Conservation (phyloP, 2,329 filamentous ascomycete genomes). For the Diaporthe vexans region DNA sequence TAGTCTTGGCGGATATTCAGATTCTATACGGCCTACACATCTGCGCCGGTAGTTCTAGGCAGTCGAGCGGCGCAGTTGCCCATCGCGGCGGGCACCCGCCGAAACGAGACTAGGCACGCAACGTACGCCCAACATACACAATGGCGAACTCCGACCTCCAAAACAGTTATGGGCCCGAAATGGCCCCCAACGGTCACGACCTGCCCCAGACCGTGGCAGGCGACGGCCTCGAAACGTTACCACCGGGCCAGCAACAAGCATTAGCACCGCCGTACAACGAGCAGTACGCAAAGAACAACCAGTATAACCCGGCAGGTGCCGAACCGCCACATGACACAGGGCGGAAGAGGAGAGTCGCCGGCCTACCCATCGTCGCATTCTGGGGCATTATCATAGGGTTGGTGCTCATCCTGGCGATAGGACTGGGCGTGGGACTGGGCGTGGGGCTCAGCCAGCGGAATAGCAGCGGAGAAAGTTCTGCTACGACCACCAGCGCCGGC, state of each 20-base stretch:
- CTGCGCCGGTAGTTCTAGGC: background rate
- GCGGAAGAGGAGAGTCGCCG: background rate
- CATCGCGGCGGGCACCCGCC: background rate
- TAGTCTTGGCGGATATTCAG: background rate
- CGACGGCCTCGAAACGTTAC: constrained; percentile 10
- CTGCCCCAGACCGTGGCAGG: background rate
- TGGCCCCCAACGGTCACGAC: background rate
- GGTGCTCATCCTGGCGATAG: constrained; percentile 24
- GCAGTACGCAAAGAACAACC: background rate
- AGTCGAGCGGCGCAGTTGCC: background rate
- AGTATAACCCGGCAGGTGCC: background rate
- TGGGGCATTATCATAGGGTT: constrained; percentile 5
- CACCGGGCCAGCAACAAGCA: background rate
- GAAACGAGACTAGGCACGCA: background rate
- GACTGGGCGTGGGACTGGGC: constrained; percentile 21
- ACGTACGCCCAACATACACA: background rate
- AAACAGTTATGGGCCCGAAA: constrained; percentile 35
- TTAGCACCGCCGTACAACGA: constrained; percentile 7
- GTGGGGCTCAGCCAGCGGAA: constrained; percentile 10
- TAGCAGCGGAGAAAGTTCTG: constrained; percentile 3
- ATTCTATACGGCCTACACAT: background rate
- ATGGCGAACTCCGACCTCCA: constrained; percentile 28
- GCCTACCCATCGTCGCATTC: background rate
- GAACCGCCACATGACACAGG: background rate
- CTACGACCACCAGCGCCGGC: background rate